Percentiles rank a stretch among this genome's conserved stretches.
Evolutionary conservation across 352 stramenopile genomes (phyloP).

Genomic region (Globisporangium parvum): DNA sequence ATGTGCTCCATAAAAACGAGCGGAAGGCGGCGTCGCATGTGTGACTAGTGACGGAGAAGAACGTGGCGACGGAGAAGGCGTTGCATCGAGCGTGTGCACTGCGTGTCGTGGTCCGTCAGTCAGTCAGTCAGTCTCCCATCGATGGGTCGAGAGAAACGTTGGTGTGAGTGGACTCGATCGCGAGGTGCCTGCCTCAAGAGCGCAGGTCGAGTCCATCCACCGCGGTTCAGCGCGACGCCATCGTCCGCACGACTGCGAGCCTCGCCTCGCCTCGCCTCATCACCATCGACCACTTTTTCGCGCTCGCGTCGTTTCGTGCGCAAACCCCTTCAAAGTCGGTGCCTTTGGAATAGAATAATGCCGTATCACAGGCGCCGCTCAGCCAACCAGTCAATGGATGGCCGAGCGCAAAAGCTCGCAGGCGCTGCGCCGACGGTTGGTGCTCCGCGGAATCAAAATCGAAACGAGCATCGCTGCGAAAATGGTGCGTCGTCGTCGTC

Average conservation of each 20-base stretch:
- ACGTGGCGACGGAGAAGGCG: not conserved
- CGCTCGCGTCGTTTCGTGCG: constrained; percentile 5
- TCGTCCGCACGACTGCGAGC: too few relatives aligned
- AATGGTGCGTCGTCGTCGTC: constrained; percentile 11
- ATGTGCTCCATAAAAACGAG: not conserved
- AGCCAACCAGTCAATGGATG: constrained; percentile 2
- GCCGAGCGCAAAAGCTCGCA: constrained; percentile 7
- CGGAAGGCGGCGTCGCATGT: not conserved
- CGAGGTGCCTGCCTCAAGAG: too few relatives aligned
- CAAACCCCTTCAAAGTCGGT: constrained; percentile 2
- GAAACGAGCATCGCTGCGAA: constrained; percentile 15
- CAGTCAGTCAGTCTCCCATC: too few relatives aligned
- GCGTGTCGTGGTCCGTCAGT: too few relatives aligned
- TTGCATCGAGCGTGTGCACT: too few relatives aligned
- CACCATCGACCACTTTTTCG: not conserved
- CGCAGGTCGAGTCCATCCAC: too few relatives aligned
- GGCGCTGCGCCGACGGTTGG: constrained; percentile 8
- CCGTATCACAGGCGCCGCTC: not conserved
- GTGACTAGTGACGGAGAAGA: not conserved
- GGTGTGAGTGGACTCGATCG: too few relatives aligned
- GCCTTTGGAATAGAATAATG: not conserved
- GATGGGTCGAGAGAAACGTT: too few relatives aligned
- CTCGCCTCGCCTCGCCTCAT: too few relatives aligned
- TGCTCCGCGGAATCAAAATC: constrained; percentile 14
- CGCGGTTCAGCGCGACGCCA: too few relatives aligned